Evolutionary conservation across 805 yeast genomes (phyloP).

Genomic region (Kregervanrija delftensis): DNA sequence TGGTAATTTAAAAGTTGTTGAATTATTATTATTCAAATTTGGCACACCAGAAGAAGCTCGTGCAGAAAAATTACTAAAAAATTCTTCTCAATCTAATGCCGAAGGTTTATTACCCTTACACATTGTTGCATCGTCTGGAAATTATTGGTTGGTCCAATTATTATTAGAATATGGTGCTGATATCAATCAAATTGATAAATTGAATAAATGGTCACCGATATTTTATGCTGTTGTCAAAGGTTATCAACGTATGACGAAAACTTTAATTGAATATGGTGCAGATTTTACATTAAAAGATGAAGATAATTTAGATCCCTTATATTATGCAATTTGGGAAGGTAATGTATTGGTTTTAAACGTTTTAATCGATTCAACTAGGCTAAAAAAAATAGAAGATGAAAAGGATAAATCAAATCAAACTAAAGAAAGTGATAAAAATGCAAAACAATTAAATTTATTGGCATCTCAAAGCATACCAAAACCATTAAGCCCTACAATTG

Average conservation of each 20-base stretch:
- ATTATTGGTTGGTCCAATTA: constrained; percentile 57
- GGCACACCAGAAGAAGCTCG: constrained; percentile 24
- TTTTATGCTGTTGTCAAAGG: constrained; percentile 89
- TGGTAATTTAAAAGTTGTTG: constrained; percentile 68
- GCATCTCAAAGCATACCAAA: not conserved
- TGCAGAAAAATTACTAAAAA: constrained; percentile 24
- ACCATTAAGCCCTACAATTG: constrained; percentile 10
- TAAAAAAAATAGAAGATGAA: constrained; percentile 2
- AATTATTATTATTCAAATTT: constrained; percentile 42
- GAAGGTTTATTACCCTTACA: constrained; percentile 88
- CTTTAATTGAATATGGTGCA: constrained; percentile 69
- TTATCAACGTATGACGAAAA: constrained; percentile 60
- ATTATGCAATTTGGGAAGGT: constrained; percentile 93
- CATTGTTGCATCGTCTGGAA: constrained; percentile 82
- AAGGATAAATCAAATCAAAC: not conserved
- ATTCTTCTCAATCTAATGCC: constrained; percentile 58
- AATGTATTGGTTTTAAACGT: constrained; percentile 75
- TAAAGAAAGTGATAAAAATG: not conserved
- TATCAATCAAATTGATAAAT: constrained; percentile 72
- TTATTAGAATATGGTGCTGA: constrained; percentile 67
- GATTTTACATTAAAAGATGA: constrained; percentile 63
- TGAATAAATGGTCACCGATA: constrained; percentile 90
- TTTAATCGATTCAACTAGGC: constrained; percentile 33
- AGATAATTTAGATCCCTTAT: constrained; percentile 72
- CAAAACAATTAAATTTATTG: not conserved